These are phyloP conservation scores for Cercospora janseana DNA, from an alignment of 2,329 filamentous ascomycete species.

Conservation along the genomic window DNA sequence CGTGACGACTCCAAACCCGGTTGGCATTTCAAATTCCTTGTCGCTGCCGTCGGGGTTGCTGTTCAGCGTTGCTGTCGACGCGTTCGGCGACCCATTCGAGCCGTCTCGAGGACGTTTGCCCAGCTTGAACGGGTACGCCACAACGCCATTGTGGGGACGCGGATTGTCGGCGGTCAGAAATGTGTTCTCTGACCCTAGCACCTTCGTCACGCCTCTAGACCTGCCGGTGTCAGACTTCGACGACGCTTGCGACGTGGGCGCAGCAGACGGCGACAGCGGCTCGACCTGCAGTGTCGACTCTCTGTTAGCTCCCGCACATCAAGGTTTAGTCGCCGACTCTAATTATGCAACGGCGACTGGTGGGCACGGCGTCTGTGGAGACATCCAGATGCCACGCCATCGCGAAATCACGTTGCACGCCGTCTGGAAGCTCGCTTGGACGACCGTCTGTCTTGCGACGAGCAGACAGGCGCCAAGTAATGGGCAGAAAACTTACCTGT, in stretches of 20 bases:
- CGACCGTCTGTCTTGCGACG: neutral
- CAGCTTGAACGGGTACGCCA: constrained; percentile 72
- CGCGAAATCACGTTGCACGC: too few relatives aligned
- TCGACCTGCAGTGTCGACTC: constrained; percentile 7
- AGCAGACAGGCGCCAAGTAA: neutral
- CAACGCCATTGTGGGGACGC: constrained; percentile 64
- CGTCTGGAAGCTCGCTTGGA: too few relatives aligned
- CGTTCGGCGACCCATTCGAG: constrained; percentile 20
- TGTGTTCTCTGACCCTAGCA: constrained; percentile 42
- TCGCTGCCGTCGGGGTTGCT: constrained; percentile 20
- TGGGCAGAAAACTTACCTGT: constrained; percentile 1
- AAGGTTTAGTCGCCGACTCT: constrained; percentile 7
- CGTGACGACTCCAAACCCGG: constrained; percentile 12
- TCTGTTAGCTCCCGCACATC: constrained; percentile 10
- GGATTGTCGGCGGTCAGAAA: constrained; percentile 56
- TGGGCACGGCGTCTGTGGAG: too few relatives aligned
- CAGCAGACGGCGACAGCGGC: constrained; percentile 5
- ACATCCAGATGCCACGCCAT: too few relatives aligned
- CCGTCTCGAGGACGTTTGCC: constrained; percentile 33
- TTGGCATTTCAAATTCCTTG: constrained; percentile 5
- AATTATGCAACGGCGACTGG: constrained; percentile 2
- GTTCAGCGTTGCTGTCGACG: constrained; percentile 32
- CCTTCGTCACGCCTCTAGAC: constrained; percentile 25
- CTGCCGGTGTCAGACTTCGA: constrained; percentile 23
- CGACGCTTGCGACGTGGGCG: constrained; percentile 5